Conservation (phyloP, 2,329 filamentous ascomycete species). For the Scopulariopsis brevicaulis region DNA sequence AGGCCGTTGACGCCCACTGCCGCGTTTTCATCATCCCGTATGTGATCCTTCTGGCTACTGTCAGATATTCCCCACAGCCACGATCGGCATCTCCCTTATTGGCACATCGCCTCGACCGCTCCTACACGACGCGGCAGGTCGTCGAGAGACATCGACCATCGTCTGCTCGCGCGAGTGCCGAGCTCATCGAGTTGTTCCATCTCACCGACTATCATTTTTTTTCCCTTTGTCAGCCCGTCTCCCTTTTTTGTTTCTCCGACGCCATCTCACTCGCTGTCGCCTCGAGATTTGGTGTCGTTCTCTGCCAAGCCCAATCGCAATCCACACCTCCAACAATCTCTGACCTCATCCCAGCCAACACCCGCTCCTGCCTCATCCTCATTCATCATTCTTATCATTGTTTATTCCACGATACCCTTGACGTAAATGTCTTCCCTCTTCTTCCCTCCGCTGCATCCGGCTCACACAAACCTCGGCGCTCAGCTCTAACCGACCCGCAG, state of each 20-base stretch:
- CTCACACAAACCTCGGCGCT: neutral
- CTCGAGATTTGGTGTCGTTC: neutral
- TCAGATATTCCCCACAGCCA: neutral
- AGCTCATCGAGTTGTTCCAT: neutral
- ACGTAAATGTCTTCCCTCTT: neutral
- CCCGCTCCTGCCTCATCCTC: neutral
- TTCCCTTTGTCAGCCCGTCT: neutral
- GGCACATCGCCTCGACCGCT: neutral
- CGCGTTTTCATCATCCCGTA: neutral
- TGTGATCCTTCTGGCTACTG: constrained; percentile 1
- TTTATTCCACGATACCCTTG: neutral
- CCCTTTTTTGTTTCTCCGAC: neutral
- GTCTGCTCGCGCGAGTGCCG: neutral
- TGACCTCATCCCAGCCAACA: neutral
- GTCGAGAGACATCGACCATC: neutral
- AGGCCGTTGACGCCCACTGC: neutral
- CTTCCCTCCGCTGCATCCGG: neutral
- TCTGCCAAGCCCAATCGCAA: neutral
- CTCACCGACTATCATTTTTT: neutral
- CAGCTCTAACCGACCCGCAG: neutral
- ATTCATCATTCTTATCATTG: neutral
- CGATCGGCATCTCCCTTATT: neutral
- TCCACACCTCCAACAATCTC: neutral
- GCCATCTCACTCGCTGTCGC: neutral
- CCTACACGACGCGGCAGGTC: neutral